phyloP scores from a whole-genome alignment of 2,329 filamentous ascomycete species.

The Alternaria conjuncta region DNA sequence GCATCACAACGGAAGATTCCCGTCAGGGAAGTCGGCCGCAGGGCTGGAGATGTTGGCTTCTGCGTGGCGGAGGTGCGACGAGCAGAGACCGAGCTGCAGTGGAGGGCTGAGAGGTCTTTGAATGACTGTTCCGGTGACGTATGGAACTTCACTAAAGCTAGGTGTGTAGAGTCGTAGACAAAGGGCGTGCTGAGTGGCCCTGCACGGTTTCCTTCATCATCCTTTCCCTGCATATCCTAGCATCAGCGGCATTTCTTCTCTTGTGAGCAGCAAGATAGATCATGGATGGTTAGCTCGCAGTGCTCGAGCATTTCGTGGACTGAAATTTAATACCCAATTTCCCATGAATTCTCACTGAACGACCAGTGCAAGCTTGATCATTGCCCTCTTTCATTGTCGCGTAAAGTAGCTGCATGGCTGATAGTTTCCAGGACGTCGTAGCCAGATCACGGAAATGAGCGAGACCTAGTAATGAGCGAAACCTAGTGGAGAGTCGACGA shows the following conservation, averaged over 20 bases:
- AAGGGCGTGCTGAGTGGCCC: not conserved
- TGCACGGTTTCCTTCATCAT: not conserved
- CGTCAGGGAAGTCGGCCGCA: constrained; percentile 44
- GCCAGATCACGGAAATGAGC: not conserved
- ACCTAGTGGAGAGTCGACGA: not conserved
- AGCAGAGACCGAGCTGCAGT: constrained; percentile 49
- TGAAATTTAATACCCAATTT: not conserved
- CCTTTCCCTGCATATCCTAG: not conserved
- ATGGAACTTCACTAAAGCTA: constrained; percentile 48
- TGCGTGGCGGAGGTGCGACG: constrained; percentile 49
- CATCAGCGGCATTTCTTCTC: not conserved
- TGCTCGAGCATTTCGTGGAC: too few relatives aligned
- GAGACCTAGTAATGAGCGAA: not conserved
- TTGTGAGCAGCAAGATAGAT: not conserved
- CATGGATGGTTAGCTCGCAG: not conserved
- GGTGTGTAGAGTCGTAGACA: constrained; percentile 20
- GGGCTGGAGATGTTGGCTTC: constrained; percentile 52
- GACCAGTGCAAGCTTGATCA: not conserved
- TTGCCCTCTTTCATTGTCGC: not conserved
- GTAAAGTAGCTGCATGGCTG: not conserved
- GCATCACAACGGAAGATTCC: constrained; percentile 47
- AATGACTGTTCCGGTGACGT: constrained; percentile 48
- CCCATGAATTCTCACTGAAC: too few relatives aligned
- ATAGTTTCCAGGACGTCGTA: not conserved
- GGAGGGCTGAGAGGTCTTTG: constrained; percentile 47